phyloP scores from a whole-genome alignment of 768 basidiomycete species.

The Candolleomyces efflorescens region DNA sequence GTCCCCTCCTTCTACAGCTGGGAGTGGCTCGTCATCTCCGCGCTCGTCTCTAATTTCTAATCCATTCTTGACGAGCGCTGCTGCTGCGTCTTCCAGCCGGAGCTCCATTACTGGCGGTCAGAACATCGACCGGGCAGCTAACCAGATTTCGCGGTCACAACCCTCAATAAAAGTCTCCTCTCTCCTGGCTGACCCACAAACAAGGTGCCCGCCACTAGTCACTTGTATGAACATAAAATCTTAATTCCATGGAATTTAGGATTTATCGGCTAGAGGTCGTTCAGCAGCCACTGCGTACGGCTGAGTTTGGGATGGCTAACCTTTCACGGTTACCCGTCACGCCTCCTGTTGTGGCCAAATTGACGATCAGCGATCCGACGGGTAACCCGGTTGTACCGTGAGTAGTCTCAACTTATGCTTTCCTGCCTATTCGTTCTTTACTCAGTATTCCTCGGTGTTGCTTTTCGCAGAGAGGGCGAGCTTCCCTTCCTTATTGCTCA shows the following conservation, averaged over 20 bases:
- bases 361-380: constrained; percentile 67
- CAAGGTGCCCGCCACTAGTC: constrained; percentile 35
- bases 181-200: constrained; percentile 49
- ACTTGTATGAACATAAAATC: not conserved
- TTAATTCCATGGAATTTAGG: constrained; percentile 25
- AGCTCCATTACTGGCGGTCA: constrained; percentile 10
- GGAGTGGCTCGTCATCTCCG: constrained; percentile 12
- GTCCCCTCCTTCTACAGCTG: constrained; percentile 7
- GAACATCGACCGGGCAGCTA: constrained; percentile 12
- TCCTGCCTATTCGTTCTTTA: not conserved
- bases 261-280: constrained; percentile 80
- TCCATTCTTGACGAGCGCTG: constrained; percentile 7
- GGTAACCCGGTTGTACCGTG: constrained; percentile 78
- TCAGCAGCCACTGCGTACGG: constrained; percentile 78
- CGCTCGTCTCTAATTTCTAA: not conserved
- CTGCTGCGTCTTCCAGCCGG: constrained; percentile 1
- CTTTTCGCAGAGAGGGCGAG: constrained; percentile 64
- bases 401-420: constrained; percentile 30
- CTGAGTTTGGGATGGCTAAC: constrained; percentile 72
- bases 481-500: constrained; percentile 86
- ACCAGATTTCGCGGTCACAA: constrained; percentile 34
- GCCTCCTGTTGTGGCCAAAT: constrained; percentile 78
- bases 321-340: constrained; percentile 80
- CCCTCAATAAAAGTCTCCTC: constrained; percentile 58
- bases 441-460: not conserved